phyloP scores from a whole-genome alignment of 768 basidiomycete species.

The Rhodotorula toruloides region DNA sequence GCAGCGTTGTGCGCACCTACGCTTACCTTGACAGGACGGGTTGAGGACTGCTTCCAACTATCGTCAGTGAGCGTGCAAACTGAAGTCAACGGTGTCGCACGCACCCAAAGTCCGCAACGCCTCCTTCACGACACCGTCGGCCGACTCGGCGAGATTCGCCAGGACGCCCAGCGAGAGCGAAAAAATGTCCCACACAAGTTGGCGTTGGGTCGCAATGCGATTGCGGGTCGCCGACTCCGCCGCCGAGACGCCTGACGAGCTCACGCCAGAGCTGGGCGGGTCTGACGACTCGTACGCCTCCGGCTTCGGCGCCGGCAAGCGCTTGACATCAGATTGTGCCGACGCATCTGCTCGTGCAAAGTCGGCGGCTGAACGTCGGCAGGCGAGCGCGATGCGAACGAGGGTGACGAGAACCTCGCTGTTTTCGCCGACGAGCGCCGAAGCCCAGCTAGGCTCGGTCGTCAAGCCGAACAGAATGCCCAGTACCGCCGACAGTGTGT shows the following conservation, averaged over 20 bases:
- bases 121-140: constrained; percentile 1
- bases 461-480: constrained; percentile 14
- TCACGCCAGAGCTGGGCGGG: too few relatives aligned
- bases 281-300: too few relatives aligned
- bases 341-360: not conserved
- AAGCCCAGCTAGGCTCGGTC: constrained; percentile 15
- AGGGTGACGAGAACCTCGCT: constrained; percentile 1
- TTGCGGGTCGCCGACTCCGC: not conserved
- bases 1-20: constrained; percentile 10
- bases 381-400: not conserved
- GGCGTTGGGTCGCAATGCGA: not conserved
- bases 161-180: constrained; percentile 28
- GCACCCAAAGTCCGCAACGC: constrained; percentile 10
- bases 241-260: not conserved
- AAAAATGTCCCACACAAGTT: constrained; percentile 19
- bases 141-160: constrained; percentile 27
- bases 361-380: not conserved
- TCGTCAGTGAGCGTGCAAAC: not conserved
- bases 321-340: not conserved
- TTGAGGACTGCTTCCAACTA: constrained; percentile 1
- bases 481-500: constrained; percentile 7
- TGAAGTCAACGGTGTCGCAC: not conserved
- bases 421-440: not conserved
- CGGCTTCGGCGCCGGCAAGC: not conserved
- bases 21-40: constrained; percentile 1